Base-by-base conservation (phyloP, 306 rosid genomes). In the Vigna angularis region DNA sequence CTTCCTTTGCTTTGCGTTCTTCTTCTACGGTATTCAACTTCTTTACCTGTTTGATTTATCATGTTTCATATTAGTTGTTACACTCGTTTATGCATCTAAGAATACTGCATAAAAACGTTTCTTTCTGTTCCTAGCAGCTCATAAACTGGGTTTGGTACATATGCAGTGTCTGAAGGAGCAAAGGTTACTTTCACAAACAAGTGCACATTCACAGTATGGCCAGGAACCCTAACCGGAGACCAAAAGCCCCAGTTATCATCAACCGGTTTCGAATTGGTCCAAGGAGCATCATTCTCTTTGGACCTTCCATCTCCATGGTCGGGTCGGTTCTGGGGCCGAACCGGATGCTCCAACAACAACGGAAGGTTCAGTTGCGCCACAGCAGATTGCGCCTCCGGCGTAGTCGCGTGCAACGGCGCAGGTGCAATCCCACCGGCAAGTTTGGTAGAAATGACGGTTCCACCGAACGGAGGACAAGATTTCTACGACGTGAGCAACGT, bases 401-500 rank as follows among this genome's bases (percentile, higher is more conserved):
- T 87, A 61, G 84, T 90, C 2, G 8, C 0, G 0, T 90, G 97
- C 88, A 82, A 89, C 13, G 97, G 97, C 4, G 86, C 82, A 0
- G 92, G 92, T 0, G 90, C 55, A 15, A 12, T 34, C n/a, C 91
- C 91, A 4, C 97, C 96, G 0, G 92, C 91, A 2, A 77, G 83
- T 3, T 45, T 86, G 0, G 48, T 66, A 0, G 96, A 92, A 65
- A 75, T 92, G 4, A 87, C 91, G 2, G 48, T 89, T 0, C 82
- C 77, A 0, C 3, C 50, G 1, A 77, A 61, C 20, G 83, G 83
- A 0, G 92, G 91, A 53, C 90, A 85, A 57, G 93, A 92, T 70
- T 87, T 72, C 84, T 92, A 87, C 57, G 93, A 89, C 20, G 76
- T 90, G 4, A 92, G 93, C 77, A 85, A 83, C 47, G 95, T 90